Evolutionary conservation across 1,139 yeast species (phyloP), one percentile per base, ranked within the genome.

Genomic region (Protomyces lactucae-debilis): DNA sequence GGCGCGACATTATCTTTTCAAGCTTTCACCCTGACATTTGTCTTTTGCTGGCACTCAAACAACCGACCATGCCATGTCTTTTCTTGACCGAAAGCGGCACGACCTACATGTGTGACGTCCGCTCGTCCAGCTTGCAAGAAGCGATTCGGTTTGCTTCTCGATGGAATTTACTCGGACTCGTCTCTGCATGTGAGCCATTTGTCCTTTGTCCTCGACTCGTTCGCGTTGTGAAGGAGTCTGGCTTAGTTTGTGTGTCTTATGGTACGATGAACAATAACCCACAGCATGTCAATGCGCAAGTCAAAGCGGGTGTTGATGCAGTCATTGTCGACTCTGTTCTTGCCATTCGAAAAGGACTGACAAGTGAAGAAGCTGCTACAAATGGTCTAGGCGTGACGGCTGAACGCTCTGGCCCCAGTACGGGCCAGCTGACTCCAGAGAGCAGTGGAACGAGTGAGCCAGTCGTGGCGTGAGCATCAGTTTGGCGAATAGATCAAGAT

Each of bases 1-100:
- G 91, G 10, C 81, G 98, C 70, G 97, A 93, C 74, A 83, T 93
- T 60, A 86, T 93, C 23, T 89, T 93, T 72, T 89, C 97, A 2
- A 88, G 96, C 2, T 93, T 93, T 80, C 96, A 93, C 72, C 99
- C 99, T 0, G 98, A 93, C 73, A 82, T 91, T 43, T 93, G 98
- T 75, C 77, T 89, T 65, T 79, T 91, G 79, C 79, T 93, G 60
- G 88, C 97, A 0, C 77, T 92, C 75, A 93, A 93, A 75, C 98
- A 93, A 65, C 98, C 98, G 36, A 84, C 95, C 0, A 87, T 92
- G 70, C 75, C 75, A 10, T 88, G 91, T 68, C 80, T 93, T 72
- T 93, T 86, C 73, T 79, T 93, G 70, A 91, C 98, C 0, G 98
- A 93, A 73, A 83, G 90, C 0, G 98, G 98, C 6, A 86, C 96